Percentiles rank a stretch among this genome's conserved stretches.
phyloP scores from a whole-genome alignment of 768 basidiomycete genomes.

The Rhizopogon rudus region DNA sequence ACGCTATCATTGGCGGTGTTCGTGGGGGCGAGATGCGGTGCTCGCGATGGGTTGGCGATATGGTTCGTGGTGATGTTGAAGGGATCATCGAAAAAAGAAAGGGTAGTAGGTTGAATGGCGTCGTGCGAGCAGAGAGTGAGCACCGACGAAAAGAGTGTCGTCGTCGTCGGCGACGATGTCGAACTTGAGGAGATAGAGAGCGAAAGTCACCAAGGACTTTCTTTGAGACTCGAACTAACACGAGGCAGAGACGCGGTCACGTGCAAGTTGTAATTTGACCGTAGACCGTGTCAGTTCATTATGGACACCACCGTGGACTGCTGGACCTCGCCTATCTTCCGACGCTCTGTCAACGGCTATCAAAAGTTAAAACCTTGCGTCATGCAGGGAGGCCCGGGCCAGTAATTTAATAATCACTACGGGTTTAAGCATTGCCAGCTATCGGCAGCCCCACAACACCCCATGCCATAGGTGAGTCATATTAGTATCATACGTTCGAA shows the following conservation, averaged over 20 bases:
- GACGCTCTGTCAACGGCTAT: too few species aligned
- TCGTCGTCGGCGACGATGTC: constrained; percentile 11
- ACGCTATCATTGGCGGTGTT: constrained; percentile 22
- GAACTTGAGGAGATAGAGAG: background rate
- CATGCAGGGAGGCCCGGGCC: too few species aligned
- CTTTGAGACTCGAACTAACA: constrained; percentile 24
- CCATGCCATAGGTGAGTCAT: too few species aligned
- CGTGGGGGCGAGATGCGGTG: constrained; percentile 25
- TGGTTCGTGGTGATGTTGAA: constrained; percentile 14
- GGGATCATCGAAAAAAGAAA: constrained; percentile 15
- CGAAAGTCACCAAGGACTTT: constrained; percentile 22
- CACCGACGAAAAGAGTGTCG: constrained; percentile 13
- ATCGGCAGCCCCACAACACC: too few species aligned
- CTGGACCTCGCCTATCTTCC: background rate
- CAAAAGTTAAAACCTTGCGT: too few species aligned
- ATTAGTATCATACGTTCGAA: too few species aligned
- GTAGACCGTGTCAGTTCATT: constrained; percentile 4
- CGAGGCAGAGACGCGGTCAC: constrained; percentile 32
- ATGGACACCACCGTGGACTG: background rate
- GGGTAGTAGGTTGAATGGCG: background rate
- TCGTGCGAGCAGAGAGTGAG: background rate
- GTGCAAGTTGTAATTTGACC: constrained; percentile 22
- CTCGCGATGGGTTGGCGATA: constrained; percentile 26
- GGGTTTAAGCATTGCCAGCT: too few species aligned
- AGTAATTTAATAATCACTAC: too few species aligned